Percentiles rank a stretch among this genome's conserved stretches.
Evolutionary conservation across 2,329 filamentous ascomycete genomes (phyloP).

Genomic region (Aureobasidium sp.): DNA sequence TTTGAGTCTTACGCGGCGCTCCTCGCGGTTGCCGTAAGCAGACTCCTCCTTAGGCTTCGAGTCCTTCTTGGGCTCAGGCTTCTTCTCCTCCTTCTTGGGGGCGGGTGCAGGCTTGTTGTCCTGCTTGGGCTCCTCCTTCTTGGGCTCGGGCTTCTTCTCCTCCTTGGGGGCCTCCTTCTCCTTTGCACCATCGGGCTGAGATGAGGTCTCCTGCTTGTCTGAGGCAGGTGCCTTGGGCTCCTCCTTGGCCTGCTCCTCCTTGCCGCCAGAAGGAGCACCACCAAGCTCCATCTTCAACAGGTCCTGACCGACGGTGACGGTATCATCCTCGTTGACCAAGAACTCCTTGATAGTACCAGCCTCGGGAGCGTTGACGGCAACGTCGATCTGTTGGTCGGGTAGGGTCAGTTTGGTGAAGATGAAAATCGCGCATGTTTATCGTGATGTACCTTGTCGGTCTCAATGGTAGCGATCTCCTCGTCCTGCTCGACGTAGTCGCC

Average conservation of each 20-base stretch:
- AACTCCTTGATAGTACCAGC: conserved; percentile 88
- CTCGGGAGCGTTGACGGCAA: conserved; percentile 88
- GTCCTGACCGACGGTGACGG: conserved; percentile 88
- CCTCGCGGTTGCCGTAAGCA: conserved; percentile 65
- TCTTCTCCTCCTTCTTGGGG: conserved; percentile 30
- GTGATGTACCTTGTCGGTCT: conserved; percentile 79
- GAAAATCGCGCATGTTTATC: conserved; percentile 18
- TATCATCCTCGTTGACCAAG: conserved; percentile 87
- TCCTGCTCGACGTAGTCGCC: conserved; percentile 93
- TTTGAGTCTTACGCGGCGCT: conserved; percentile 62
- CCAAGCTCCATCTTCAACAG: conserved; percentile 79
- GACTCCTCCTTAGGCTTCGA: conserved; percentile 34
- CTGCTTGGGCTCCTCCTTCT: conserved; percentile 29
- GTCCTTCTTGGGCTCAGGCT: conserved; percentile 36
- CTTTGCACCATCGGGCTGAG: conserved; percentile 43
- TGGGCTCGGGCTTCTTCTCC: conserved; percentile 26
- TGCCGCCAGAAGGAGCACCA: conserved; percentile 45
- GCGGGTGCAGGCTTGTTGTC: conserved; percentile 25
- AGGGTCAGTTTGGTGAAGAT: conserved; percentile 9
- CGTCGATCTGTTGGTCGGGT: conserved; percentile 62
- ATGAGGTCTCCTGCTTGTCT: conserved; percentile 48
- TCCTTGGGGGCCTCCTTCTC: conserved; percentile 30
- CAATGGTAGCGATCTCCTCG: conserved; percentile 96
- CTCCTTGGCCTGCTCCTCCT: conserved; percentile 44
- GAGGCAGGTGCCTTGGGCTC: conserved; percentile 53